Conservation (phyloP, 768 basidiomycete genomes). For the Cystobasidium ongulense region DNA sequence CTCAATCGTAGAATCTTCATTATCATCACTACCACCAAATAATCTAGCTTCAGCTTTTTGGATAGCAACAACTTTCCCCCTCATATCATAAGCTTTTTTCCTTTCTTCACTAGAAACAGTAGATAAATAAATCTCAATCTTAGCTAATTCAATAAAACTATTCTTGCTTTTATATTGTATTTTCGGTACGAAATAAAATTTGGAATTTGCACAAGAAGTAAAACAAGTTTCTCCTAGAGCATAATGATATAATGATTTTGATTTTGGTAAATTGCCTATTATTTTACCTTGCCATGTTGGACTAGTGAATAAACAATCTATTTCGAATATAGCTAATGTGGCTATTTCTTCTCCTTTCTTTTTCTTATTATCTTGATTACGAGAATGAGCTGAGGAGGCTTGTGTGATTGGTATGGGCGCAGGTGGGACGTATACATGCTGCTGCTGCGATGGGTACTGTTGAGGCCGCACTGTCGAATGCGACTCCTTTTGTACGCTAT, state of each 20-base stretch:
- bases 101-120: conserved; percentile 20
- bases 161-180: neutral
- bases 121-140: neutral
- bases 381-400: conserved; percentile 53
- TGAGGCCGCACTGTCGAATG: neutral
- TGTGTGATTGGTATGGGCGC: conserved; percentile 53
- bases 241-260: conserved; percentile 56
- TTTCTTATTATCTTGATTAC: conserved; percentile 50
- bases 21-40: neutral
- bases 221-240: conserved; percentile 68
- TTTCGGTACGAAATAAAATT: conserved; percentile 53
- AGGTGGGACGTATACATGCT: conserved; percentile 53
- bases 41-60: conserved; percentile 27
- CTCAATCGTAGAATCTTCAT: neutral
- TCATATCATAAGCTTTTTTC: conserved; percentile 17
- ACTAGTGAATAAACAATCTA: neutral
- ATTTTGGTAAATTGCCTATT: conserved; percentile 1
- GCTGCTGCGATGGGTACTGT: neutral
- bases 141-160: conserved; percentile 3
- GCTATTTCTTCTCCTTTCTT: conserved; percentile 48
- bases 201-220: conserved; percentile 58
- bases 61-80: neutral
- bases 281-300: neutral
- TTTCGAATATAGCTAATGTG: neutral
- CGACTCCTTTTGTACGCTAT: too few species aligned